Evolutionary conservation across 129 eudicot species (phyloP).

Genomic region (Logfia minima): DNA sequence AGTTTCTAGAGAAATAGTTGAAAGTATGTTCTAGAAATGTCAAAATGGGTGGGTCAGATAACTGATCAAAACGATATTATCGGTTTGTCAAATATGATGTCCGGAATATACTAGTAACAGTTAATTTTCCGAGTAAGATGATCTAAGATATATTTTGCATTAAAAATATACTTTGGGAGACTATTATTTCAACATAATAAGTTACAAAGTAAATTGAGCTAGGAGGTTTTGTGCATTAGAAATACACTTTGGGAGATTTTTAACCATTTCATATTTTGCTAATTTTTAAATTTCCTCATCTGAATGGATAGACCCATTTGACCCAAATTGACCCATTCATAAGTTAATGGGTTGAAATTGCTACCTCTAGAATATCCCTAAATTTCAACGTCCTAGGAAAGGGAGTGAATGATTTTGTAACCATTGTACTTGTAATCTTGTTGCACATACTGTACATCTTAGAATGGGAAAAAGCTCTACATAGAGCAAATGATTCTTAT

Average conservation of each 20-base stretch:
- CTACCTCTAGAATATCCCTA: neutral
- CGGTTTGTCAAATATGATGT: too few relatives aligned
- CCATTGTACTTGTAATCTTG: neutral
- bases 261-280: too few relatives aligned
- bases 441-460: neutral
- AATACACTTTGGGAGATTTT: neutral
- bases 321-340: neutral
- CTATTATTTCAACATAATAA: neutral
- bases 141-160: neutral
- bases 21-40: neutral
- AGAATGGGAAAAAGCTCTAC: neutral
- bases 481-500: neutral
- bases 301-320: neutral
- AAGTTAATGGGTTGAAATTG: neutral
- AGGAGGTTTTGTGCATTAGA: neutral
- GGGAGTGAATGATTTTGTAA: neutral
- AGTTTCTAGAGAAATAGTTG: neutral
- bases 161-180: neutral
- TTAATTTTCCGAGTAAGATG: too few relatives aligned
- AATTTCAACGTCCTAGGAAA: neutral
- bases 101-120: too few relatives aligned
- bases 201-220: neutral
- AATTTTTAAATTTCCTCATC: too few relatives aligned
- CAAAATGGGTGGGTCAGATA: neutral
- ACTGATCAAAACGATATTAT: neutral